Conservation (phyloP, 2,329 filamentous ascomycete species). For the Talaromyces atroroseus region DNA sequence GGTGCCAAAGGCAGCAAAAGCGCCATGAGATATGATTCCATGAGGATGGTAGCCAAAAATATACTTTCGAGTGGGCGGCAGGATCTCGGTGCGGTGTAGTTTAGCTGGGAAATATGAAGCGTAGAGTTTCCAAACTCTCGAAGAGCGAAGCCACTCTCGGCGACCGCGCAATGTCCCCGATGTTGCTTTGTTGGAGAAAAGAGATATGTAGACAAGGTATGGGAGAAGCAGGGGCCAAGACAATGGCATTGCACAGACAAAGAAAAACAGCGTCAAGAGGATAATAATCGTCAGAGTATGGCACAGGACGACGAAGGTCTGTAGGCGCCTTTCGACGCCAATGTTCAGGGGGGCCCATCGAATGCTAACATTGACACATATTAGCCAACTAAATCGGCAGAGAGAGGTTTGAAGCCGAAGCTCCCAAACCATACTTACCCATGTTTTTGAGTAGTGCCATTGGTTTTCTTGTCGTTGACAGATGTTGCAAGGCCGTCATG, state of each 20-base stretch:
- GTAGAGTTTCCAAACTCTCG: constrained; percentile 80
- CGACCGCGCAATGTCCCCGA: constrained; percentile 71
- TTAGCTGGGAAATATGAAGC: constrained; percentile 86
- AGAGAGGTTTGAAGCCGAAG: background rate
- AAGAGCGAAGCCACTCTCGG: constrained; percentile 66
- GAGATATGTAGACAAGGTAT: constrained; percentile 72
- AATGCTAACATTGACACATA: constrained; percentile 47
- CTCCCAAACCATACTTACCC: constrained; percentile 1
- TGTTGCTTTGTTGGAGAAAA: constrained; percentile 70
- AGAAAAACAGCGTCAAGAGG: constrained; percentile 76
- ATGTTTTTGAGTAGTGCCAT: background rate
- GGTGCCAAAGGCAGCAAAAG: constrained; percentile 84
- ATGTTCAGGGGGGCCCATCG: constrained; percentile 78
- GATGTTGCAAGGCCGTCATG: background rate
- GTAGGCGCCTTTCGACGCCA: constrained; percentile 63
- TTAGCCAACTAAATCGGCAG: background rate
- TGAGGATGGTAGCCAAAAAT: constrained; percentile 97
- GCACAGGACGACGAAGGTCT: constrained; percentile 71
- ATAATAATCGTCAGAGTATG: constrained; percentile 68
- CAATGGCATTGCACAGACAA: constrained; percentile 84
- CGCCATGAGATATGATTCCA: constrained; percentile 95
- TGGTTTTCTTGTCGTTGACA: background rate
- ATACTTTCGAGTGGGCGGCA: constrained; percentile 81
- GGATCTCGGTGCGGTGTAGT: constrained; percentile 75
- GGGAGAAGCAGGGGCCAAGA: constrained; percentile 74